These are phyloP conservation scores for Penicillium sp. DNA, from an alignment of 2,329 filamentous ascomycete species.

Conservation along the genomic window DNA sequence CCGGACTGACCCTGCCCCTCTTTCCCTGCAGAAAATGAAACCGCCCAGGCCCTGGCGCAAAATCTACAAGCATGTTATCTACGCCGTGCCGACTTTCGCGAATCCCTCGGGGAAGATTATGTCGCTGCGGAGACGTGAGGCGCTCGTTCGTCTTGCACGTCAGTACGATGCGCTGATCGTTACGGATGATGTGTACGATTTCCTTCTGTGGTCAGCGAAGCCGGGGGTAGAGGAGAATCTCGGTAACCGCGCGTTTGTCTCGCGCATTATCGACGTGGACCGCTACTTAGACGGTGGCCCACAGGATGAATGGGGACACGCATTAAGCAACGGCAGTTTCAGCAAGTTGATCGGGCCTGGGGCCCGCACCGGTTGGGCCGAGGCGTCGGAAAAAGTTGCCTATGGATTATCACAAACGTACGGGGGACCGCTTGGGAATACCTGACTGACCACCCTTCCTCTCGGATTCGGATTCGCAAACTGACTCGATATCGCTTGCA, in stretches of 20 bases:
- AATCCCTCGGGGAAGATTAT: slow-evolving; percentile 87
- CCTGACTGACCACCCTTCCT: background rate
- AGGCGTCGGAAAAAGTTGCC: slow-evolving; percentile 63
- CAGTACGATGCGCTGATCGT: slow-evolving; percentile 78
- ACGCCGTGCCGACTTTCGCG: slow-evolving; percentile 81
- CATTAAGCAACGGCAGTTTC: slow-evolving; percentile 83
- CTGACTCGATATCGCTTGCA: slow-evolving; percentile 26
- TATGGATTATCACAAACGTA: slow-evolving; percentile 60
- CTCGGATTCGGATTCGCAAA: background rate
- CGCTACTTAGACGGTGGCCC: slow-evolving; percentile 60
- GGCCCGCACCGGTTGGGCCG: slow-evolving; percentile 81
- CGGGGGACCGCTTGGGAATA: slow-evolving; percentile 25
- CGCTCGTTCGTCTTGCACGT: slow-evolving; percentile 73
- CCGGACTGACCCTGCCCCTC: slow-evolving; percentile 3
- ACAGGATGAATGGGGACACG: slow-evolving; percentile 70
- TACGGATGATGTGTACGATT: slow-evolving; percentile 91
- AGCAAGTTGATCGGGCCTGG: slow-evolving; percentile 84
- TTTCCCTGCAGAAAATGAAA: slow-evolving; percentile 52
- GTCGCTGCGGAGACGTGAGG: slow-evolving; percentile 63
- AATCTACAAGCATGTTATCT: slow-evolving; percentile 82
- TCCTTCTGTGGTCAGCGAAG: slow-evolving; percentile 71
- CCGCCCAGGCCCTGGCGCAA: slow-evolving; percentile 62
- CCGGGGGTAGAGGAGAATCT: slow-evolving; percentile 3
- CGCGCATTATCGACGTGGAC: slow-evolving; percentile 78
- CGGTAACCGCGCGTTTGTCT: slow-evolving; percentile 51